These are phyloP conservation scores for Serpula lacrymans DNA, from an alignment of 768 basidiomycete species.

Conservation along the genomic window DNA sequence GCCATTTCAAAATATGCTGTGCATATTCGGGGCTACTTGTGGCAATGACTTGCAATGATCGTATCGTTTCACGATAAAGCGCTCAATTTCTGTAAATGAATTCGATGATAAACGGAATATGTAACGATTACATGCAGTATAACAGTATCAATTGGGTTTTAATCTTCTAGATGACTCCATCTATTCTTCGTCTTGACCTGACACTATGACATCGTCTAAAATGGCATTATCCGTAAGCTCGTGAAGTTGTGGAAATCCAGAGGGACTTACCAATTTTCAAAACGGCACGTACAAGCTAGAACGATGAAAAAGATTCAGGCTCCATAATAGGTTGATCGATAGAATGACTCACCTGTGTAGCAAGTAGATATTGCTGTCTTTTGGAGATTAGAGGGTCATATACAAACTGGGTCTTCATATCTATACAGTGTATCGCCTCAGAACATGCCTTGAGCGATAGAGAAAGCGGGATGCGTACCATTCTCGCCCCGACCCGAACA, in stretches of 20 bases:
- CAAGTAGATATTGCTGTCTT: constrained; percentile 92
- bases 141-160: too few species aligned
- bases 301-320: constrained; percentile 6
- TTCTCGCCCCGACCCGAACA: constrained; percentile 84
- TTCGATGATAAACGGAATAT: too few species aligned
- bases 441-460: neutral
- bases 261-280: constrained; percentile 73
- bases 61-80: too few species aligned
- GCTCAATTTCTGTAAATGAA: too few species aligned
- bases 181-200: constrained; percentile 70
- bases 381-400: constrained; percentile 98
- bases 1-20: too few species aligned
- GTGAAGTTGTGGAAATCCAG: neutral
- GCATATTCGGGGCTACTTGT: too few species aligned
- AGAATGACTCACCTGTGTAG: constrained; percentile 62
- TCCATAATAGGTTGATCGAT: constrained; percentile 2
- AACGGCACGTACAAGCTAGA: constrained; percentile 77
- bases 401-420: constrained; percentile 97
- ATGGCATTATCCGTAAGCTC: constrained; percentile 5
- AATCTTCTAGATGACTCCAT: too few species aligned
- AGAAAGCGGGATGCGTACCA: constrained; percentile 45
- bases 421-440: constrained; percentile 44
- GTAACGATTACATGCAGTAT: too few species aligned
- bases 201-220: constrained; percentile 74
- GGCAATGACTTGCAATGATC: too few species aligned